Evolutionary conservation across 2,329 filamentous ascomycete genomes (phyloP), one percentile per base, ranked within the genome.

Genomic region (Cadophora luteo-olivacea): DNA sequence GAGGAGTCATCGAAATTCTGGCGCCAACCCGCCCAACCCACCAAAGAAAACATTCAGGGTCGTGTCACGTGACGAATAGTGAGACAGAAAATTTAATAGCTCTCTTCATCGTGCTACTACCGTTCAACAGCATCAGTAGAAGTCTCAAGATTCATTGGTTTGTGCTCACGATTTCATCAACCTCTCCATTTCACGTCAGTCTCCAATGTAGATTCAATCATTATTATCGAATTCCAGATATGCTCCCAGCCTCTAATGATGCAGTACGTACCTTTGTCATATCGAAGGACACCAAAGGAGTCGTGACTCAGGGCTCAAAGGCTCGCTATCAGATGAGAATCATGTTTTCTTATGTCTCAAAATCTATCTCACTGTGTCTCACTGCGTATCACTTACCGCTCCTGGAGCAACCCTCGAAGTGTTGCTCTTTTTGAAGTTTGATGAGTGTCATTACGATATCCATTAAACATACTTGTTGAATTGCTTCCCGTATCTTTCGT

Each of bases 21-120:
- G 6, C 49, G 61, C 25, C 19, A 29, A 33, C 7, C 54, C 29
- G 16, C 45, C 33, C n/a, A 9, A 1, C 32, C 33, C 29, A 22
- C 14, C 29, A 57, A 12, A 51, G 12, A 25, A 16, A 9, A 61
- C 14, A 51, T 51, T 51, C 8, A 2, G 8, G 24, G 11, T 4
- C 22, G 22, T 24, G 22, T 45, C 67, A 68, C 67, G 67, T 68
- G 67, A 65, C 64, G 19, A 7, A 6, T 6, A 29, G 29, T 29
- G 29, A 29, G 29, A 29, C 29, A 29, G n/a, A 29, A 29, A 29
- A 3, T 29, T 29, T 5, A 29, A 29, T 5, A 29, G 29, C 29
- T 24, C 32, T 14, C 41, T 45, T 45, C 41, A 19, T 16, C 41
- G 41, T 14, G 8, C 36, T 14, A 38, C 36, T 14, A 38, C 9